A percentile compares a stretch with the other conserved stretches of the same genome.
Conservation (phyloP, 2,329 filamentous ascomycete genomes). For the Diaporthe caulivora region DNA sequence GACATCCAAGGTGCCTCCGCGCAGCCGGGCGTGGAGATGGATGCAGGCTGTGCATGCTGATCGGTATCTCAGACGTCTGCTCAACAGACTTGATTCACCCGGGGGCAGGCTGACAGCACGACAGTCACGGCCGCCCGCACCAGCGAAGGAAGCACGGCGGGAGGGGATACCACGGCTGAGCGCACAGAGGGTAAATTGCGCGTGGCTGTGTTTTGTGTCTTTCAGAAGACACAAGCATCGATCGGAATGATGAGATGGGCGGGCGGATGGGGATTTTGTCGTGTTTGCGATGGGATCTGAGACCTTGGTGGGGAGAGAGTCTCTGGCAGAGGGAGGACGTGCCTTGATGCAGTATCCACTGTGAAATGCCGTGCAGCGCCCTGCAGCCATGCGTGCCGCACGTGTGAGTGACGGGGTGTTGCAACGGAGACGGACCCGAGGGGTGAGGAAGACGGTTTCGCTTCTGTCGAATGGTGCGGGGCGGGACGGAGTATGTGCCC, state of each 20-base stretch:
- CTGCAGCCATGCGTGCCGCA: not conserved
- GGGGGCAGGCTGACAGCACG: not conserved
- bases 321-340: not conserved
- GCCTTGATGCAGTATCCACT: constrained; percentile 2
- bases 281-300: constrained; percentile 23
- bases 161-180: not conserved
- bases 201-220: constrained; percentile 19
- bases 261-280: not conserved
- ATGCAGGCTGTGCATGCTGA: constrained; percentile 15
- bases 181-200: not conserved
- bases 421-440: not conserved
- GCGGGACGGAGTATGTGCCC: not conserved
- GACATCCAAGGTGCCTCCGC: not conserved
- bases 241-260: not conserved
- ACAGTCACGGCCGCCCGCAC: not conserved
- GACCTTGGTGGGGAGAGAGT: not conserved
- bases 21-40: constrained; percentile 7
- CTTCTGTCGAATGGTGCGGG: not conserved
- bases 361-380: not conserved
- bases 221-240: constrained; percentile 17
- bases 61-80: constrained; percentile 7
- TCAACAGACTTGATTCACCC: not conserved
- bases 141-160: constrained; percentile 9
- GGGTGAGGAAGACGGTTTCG: not conserved
- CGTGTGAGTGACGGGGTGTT: not conserved